Percentiles rank a stretch among this genome's conserved stretches.
These are phyloP conservation scores for Dictyostelium brefeldianum DNA, from an alignment of 78 protist species.

Conservation along the genomic window DNA sequence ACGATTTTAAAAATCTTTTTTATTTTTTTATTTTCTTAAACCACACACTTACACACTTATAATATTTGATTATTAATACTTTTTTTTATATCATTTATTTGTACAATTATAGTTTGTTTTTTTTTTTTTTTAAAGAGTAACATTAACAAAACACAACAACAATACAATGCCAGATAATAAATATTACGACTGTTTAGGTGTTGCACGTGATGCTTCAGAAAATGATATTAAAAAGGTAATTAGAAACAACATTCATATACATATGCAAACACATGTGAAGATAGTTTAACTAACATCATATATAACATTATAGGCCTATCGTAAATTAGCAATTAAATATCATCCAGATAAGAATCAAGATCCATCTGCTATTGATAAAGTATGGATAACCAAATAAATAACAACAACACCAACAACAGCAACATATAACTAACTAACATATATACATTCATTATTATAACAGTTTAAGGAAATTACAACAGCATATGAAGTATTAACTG, in stretches of 20 bases:
- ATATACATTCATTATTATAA: background rate
- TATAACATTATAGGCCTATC: slow-evolving; percentile 64
- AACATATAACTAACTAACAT: background rate
- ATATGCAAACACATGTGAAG: background rate
- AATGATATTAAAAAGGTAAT: slow-evolving; percentile 80
- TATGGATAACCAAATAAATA: background rate
- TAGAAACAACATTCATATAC: background rate
- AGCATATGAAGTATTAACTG: slow-evolving; percentile 95
- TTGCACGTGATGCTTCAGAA: slow-evolving; percentile 81
- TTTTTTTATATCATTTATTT: background rate
- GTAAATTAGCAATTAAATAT: slow-evolving; percentile 95
- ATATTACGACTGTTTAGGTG: slow-evolving; percentile 80
- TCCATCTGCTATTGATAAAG: slow-evolving; percentile 72
- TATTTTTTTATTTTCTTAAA: background rate
- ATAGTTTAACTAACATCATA: slow-evolving; percentile 36
- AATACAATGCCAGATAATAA: slow-evolving; percentile 54
- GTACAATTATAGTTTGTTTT: background rate
- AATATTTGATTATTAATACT: background rate
- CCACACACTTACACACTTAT: background rate
- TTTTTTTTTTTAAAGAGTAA: background rate
- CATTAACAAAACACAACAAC: background rate
- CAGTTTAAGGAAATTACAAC: slow-evolving; percentile 93
- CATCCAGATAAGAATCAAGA: slow-evolving; percentile 98
- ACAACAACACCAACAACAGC: too few species aligned
- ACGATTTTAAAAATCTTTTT: too few species aligned